Evolutionary conservation across 805 yeast genomes (phyloP).

Genomic region (Barnettozyma wickerhamii): DNA sequence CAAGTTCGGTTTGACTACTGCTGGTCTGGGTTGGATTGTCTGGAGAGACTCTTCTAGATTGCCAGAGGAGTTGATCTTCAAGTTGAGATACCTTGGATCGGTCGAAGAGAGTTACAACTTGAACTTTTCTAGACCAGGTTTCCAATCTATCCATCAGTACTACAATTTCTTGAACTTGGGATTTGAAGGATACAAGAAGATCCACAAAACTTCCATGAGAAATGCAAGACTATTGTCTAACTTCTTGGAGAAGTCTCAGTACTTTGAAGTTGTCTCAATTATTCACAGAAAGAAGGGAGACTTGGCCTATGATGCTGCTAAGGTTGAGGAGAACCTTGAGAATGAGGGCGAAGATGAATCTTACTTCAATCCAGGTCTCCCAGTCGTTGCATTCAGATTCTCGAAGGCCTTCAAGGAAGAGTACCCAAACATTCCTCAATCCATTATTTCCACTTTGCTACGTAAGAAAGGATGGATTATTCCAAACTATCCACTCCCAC

Average conservation of each 20-base stretch:
- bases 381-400: slow-evolving; percentile 84
- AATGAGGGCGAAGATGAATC: slow-evolving; percentile 34
- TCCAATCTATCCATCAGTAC: slow-evolving; percentile 86
- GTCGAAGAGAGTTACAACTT: slow-evolving; percentile 81
- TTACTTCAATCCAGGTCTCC: slow-evolving; percentile 69
- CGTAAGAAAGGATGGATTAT: slow-evolving; percentile 82
- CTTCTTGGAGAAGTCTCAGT: slow-evolving; percentile 59
- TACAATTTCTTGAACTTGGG: slow-evolving; percentile 74
- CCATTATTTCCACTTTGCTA: slow-evolving; percentile 63
- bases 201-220: slow-evolving; percentile 57
- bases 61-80: slow-evolving; percentile 71
- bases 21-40: slow-evolving; percentile 90
- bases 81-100: slow-evolving; percentile 82
- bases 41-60: slow-evolving; percentile 65
- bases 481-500: slow-evolving; percentile 84
- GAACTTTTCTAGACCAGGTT: slow-evolving; percentile 91
- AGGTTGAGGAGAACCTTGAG: slow-evolving; percentile 25
- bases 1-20: slow-evolving; percentile 86
- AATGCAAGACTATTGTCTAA: slow-evolving; percentile 67
- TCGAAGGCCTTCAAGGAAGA: slow-evolving; percentile 49
- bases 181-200: slow-evolving; percentile 58
- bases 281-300: slow-evolving; percentile 59
- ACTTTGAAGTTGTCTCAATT: slow-evolving; percentile 70
- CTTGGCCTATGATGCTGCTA: slow-evolving; percentile 18
- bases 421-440: slow-evolving; percentile 82